A percentile compares a stretch with the other conserved stretches of the same genome.
These are phyloP conservation scores for Penstemon barbatus DNA, from an alignment of 257 asterid species.

Conservation along the genomic window DNA sequence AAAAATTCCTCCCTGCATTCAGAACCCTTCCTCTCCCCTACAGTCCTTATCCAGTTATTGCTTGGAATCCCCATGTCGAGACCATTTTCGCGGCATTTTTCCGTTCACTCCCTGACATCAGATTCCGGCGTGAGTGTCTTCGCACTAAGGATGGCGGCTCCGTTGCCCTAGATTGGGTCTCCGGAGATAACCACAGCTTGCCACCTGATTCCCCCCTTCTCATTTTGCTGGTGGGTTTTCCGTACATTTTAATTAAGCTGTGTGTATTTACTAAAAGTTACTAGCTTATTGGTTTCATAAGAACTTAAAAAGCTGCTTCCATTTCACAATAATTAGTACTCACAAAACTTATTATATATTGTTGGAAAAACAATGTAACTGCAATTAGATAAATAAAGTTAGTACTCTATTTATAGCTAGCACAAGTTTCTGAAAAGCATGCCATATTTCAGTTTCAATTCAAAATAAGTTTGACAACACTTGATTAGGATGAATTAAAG, in stretches of 20 bases:
- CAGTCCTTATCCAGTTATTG: conserved; percentile 57
- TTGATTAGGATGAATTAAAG: background rate
- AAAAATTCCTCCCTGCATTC: conserved; percentile 65
- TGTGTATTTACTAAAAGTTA: too few relatives aligned
- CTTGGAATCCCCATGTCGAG: conserved; percentile 76
- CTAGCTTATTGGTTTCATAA: background rate
- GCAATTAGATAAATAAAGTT: background rate
- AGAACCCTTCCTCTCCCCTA: conserved; percentile 55
- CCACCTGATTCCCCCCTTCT: conserved; percentile 71
- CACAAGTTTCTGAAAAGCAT: too few relatives aligned
- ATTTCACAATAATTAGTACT: too few relatives aligned
- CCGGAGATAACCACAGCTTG: conserved; percentile 56
- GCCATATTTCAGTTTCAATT: too few relatives aligned
- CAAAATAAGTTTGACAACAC: too few relatives aligned
- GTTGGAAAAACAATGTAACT: too few relatives aligned
- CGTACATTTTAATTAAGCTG: too few relatives aligned
- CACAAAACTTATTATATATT: too few relatives aligned
- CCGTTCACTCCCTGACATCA: conserved; percentile 71
- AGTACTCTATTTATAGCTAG: too few relatives aligned
- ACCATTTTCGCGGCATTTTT: conserved; percentile 84
- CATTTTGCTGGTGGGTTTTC: conserved; percentile 60
- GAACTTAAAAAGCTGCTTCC: background rate
- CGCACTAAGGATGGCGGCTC: conserved; percentile 77
- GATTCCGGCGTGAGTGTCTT: conserved; percentile 80
- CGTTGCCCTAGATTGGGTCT: conserved; percentile 83